phyloP scores from a whole-genome alignment of 78 protist species.

The Dictyostelium capitatum region DNA sequence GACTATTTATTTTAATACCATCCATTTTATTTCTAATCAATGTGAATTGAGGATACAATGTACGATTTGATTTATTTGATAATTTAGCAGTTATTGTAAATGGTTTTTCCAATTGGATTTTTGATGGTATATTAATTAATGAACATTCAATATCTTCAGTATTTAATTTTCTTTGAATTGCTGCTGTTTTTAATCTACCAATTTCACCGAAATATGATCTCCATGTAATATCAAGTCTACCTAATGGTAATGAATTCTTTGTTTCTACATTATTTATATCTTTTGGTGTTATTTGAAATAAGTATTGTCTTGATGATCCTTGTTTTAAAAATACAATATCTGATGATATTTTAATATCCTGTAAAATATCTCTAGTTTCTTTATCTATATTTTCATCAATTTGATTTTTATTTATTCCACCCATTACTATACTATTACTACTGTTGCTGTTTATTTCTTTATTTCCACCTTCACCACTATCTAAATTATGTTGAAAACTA shows the following conservation, averaged over 20 bases:
- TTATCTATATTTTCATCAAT: background rate
- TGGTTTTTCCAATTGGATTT: conserved; percentile 46
- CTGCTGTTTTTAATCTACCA: conserved; percentile 70
- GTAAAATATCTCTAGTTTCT: background rate
- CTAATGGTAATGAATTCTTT: conserved; percentile 55
- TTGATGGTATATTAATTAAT: conserved; percentile 17
- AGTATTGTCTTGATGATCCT: conserved; percentile 55
- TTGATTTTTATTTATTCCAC: background rate
- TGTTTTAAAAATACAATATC: conserved; percentile 78
- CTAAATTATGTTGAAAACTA: conserved; percentile 13
- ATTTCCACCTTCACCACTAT: background rate
- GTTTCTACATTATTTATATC: conserved; percentile 46
- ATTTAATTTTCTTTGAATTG: conserved; percentile 45
- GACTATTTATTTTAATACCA: conserved; percentile 62
- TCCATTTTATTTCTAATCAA: conserved; percentile 69
- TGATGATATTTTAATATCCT: background rate
- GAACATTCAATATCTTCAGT: conserved; percentile 38
- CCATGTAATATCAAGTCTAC: conserved; percentile 80
- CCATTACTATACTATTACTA: background rate
- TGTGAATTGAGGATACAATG: conserved; percentile 34
- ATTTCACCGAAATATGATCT: conserved; percentile 70
- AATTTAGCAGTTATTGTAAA: conserved; percentile 29
- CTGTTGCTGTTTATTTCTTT: background rate
- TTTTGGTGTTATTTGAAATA: conserved; percentile 65
- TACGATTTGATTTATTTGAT: conserved; percentile 41